phyloP scores from a whole-genome alignment of 192 early-diverging fungal genomes.

The Dissophora globulifera region DNA sequence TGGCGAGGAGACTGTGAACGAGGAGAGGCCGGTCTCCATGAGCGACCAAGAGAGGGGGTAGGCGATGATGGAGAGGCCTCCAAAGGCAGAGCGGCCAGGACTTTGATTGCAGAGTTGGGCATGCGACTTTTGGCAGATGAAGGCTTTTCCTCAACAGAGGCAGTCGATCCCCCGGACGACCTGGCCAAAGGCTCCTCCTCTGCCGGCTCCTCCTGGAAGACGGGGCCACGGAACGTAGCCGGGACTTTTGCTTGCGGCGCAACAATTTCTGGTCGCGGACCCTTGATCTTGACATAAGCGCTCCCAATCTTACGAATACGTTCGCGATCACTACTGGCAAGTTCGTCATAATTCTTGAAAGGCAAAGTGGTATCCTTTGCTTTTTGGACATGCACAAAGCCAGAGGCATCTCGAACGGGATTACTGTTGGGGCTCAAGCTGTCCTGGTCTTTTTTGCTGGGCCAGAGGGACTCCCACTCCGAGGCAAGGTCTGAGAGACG shows the following conservation, averaged over 20 bases:
- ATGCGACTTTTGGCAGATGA: neutral
- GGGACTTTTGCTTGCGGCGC: constrained; percentile 6
- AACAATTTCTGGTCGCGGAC: constrained; percentile 2
- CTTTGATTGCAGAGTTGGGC: too few species aligned
- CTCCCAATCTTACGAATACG: constrained; percentile 22
- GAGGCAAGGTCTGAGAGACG: constrained; percentile 14
- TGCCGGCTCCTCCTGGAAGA: neutral
- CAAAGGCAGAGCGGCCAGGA: too few species aligned
- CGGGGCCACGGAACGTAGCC: neutral
- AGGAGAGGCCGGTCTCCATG: constrained; percentile 22
- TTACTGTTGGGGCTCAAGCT: too few species aligned
- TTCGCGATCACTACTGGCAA: neutral
- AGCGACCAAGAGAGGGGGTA: neutral
- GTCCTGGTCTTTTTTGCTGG: constrained; percentile 6
- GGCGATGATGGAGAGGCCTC: constrained; percentile 17
- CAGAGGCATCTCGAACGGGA: neutral
- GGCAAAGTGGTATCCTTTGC: neutral
- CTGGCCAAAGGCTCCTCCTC: neutral
- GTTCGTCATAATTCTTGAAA: neutral
- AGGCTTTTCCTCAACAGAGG: neutral
- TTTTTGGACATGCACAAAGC: constrained; percentile 27
- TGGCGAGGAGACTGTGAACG: constrained; percentile 11
- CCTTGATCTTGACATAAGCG: constrained; percentile 22
- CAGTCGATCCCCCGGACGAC: neutral
- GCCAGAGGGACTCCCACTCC: constrained; percentile 35